These are phyloP conservation scores for Pisolithus orientalis DNA, from an alignment of 768 basidiomycete genomes.

Conservation along the genomic window DNA sequence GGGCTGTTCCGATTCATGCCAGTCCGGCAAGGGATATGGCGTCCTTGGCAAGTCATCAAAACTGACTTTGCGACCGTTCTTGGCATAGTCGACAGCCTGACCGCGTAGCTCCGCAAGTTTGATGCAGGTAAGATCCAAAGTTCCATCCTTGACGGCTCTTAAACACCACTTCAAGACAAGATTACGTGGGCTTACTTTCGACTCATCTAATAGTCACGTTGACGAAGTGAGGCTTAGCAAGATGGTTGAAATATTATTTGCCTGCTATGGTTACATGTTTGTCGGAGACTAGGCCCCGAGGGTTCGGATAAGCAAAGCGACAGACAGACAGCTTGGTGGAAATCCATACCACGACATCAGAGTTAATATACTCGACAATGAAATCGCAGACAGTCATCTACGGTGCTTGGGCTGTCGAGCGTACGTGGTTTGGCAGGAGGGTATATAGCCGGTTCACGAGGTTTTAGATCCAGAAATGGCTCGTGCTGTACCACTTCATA, in stretches of 20 bases:
- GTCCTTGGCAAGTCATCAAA: slow-evolving; percentile 45
- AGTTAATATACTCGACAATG: slow-evolving; percentile 77
- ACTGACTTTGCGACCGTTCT: slow-evolving; percentile 64
- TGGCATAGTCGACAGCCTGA: slow-evolving; percentile 76
- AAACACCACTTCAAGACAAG: background rate
- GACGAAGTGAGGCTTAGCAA: background rate
- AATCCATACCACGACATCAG: slow-evolving; percentile 62
- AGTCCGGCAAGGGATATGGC: slow-evolving; percentile 68
- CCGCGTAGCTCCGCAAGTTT: slow-evolving; percentile 51
- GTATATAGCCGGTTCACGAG: slow-evolving; percentile 49
- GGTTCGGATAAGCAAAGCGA: slow-evolving; percentile 1
- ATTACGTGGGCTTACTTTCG: slow-evolving; percentile 37
- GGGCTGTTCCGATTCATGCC: slow-evolving; percentile 62
- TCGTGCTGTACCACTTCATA: slow-evolving; percentile 57
- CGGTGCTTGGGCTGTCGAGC: slow-evolving; percentile 43
- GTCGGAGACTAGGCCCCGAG: slow-evolving; percentile 62
- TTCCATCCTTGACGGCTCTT: slow-evolving; percentile 44
- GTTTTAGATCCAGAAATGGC: slow-evolving; percentile 46
- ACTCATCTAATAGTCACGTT: slow-evolving; percentile 53
- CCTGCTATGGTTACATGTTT: slow-evolving; percentile 68
- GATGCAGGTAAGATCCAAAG: slow-evolving; percentile 51
- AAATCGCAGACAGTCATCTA: slow-evolving; percentile 76
- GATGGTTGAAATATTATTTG: slow-evolving; percentile 21
- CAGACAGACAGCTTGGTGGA: background rate
- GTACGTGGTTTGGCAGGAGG: slow-evolving; percentile 28